Conservation (phyloP, 2,329 filamentous ascomycete genomes). For the Pseudogymnoascus sp. region DNA sequence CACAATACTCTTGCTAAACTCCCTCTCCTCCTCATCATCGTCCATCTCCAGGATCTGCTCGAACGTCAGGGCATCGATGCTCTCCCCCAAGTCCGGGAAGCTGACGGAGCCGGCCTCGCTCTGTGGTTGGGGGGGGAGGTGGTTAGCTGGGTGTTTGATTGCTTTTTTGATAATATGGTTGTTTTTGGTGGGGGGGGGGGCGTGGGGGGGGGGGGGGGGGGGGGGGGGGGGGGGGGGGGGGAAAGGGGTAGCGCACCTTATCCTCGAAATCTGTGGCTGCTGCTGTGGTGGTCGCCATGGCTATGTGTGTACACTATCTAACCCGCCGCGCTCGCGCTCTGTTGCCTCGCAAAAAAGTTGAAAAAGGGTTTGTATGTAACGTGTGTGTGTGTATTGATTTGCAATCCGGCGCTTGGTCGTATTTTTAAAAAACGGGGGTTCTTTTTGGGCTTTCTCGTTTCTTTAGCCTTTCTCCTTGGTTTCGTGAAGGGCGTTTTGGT, state of each 20-base stretch:
- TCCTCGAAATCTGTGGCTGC: not conserved
- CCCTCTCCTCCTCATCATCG: conserved; percentile 72
- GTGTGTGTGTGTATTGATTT: too few relatives aligned
- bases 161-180: too few relatives aligned
- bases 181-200: too few relatives aligned
- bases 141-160: not conserved
- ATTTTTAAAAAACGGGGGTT: too few relatives aligned
- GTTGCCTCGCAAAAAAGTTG: not conserved
- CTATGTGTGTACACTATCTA: not conserved
- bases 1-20: conserved; percentile 85
- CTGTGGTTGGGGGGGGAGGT: conserved; percentile 12
- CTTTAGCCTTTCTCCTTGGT: too few relatives aligned
- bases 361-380: too few relatives aligned
- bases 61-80: conserved; percentile 74
- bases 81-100: conserved; percentile 56
- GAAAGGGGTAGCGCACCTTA: not conserved
- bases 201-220: too few relatives aligned
- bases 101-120: conserved; percentile 27
- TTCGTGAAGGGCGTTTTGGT: not conserved
- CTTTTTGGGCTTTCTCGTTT: not conserved
- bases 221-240: too few relatives aligned
- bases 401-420: too few relatives aligned
- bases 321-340: not conserved
- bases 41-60: conserved; percentile 98
- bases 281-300: not conserved